Conservation (phyloP, 768 basidiomycete species). For the Suillus subalutaceus region DNA sequence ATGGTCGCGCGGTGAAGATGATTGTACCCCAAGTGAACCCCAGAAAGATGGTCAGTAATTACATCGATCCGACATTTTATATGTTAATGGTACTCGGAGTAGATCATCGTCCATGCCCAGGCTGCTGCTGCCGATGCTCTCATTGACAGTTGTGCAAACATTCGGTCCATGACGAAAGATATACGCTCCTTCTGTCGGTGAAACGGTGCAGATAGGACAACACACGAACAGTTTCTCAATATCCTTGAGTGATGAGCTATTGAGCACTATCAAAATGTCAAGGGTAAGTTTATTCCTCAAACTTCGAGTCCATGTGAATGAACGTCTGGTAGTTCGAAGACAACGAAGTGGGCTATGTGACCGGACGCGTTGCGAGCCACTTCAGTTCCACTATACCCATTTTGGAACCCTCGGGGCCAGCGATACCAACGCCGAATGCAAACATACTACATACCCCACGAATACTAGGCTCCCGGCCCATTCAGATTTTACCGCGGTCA, state of each 20-base stretch:
- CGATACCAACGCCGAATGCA: conserved; percentile 28
- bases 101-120: conserved; percentile 91
- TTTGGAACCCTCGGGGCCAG: conserved; percentile 67
- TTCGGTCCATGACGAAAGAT: conserved; percentile 90
- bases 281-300: conserved; percentile 48
- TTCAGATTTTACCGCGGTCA: conserved; percentile 75
- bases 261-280: conserved; percentile 82
- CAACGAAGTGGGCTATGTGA: conserved; percentile 93
- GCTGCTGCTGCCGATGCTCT: conserved; percentile 68
- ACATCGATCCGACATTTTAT: background rate
- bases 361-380: conserved; percentile 83
- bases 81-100: conserved; percentile 2
- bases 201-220: conserved; percentile 89
- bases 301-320: conserved; percentile 6
- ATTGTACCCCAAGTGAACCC: conserved; percentile 97
- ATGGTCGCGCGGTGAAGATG: conserved; percentile 95
- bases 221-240: conserved; percentile 95
- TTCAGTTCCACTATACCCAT: conserved; percentile 88
- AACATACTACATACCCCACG: conserved; percentile 36
- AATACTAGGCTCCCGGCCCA: conserved; percentile 66
- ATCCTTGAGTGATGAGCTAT: conserved; percentile 86
- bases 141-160: conserved; percentile 78
- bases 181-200: conserved; percentile 78
- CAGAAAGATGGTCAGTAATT: conserved; percentile 77
- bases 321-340: conserved; percentile 79